Percentiles rank a stretch among this genome's conserved stretches.
Evolutionary conservation across 768 basidiomycete genomes (phyloP).

Genomic region (Myochromella boudieri): DNA sequence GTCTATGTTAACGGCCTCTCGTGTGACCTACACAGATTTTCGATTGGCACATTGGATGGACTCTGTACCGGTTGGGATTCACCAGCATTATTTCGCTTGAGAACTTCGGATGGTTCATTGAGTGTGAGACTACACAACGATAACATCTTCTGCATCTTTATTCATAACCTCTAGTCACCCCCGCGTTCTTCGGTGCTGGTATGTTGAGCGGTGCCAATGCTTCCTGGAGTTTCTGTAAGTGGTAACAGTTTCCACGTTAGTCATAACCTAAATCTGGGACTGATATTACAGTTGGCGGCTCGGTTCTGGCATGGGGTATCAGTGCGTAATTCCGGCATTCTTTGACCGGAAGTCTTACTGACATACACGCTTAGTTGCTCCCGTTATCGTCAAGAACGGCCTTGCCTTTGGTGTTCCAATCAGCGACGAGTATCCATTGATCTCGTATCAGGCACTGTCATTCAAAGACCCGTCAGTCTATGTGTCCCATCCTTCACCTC

Average conservation of each 20-base stretch:
- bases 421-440: slow-evolving; percentile 40
- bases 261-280: not conserved
- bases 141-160: not conserved
- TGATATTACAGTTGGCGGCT: slow-evolving; percentile 41
- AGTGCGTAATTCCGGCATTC: slow-evolving; percentile 28
- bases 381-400: slow-evolving; percentile 51
- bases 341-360: not conserved
- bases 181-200: slow-evolving; percentile 60
- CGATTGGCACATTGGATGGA: slow-evolving; percentile 69
- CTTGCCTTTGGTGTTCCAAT: slow-evolving; percentile 41
- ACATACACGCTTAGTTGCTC: slow-evolving; percentile 39
- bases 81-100: slow-evolving; percentile 58
- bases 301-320: slow-evolving; percentile 53
- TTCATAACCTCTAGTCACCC: slow-evolving; percentile 33
- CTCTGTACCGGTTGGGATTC: slow-evolving; percentile 57
- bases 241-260: not conserved
- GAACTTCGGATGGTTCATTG: slow-evolving; percentile 57
- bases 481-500: slow-evolving; percentile 45
- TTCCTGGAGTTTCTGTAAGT: slow-evolving; percentile 56
- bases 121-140: too few species aligned
- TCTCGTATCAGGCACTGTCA: slow-evolving; percentile 45
- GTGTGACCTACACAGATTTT: too few species aligned
- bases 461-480: slow-evolving; percentile 43
- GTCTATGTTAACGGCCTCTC: too few species aligned
- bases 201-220: slow-evolving; percentile 59